Evolutionary conservation across 352 stramenopile species (phyloP).

Genomic region (Achlya hypogyna): DNA sequence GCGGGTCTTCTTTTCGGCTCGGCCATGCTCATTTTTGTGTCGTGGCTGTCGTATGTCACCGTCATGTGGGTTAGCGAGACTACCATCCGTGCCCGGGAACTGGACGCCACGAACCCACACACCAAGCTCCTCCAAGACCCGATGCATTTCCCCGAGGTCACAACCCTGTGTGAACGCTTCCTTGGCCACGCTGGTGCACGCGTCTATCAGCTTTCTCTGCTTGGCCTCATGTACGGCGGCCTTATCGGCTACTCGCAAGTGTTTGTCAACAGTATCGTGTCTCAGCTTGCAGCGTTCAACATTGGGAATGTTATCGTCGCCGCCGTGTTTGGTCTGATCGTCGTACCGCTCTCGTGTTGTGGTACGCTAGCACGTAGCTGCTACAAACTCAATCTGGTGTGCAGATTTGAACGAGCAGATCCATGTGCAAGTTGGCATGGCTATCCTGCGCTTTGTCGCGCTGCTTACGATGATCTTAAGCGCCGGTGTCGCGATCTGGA

Average conservation of each 20-base stretch:
- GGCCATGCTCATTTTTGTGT: constrained; percentile 68
- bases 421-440: constrained; percentile 79
- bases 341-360: constrained; percentile 78
- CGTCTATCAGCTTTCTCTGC: constrained; percentile 78
- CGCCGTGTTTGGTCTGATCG: constrained; percentile 71
- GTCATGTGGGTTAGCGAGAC: constrained; percentile 85
- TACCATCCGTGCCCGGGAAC: constrained; percentile 43
- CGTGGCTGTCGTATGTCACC: constrained; percentile 77
- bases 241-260: constrained; percentile 87
- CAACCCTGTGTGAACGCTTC: constrained; percentile 66
- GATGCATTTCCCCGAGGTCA: constrained; percentile 62
- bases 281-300: constrained; percentile 46
- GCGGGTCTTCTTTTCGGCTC: constrained; percentile 68
- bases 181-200: constrained; percentile 45
- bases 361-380: neutral
- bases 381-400: neutral
- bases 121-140: constrained; percentile 16
- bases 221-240: constrained; percentile 85
- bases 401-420: constrained; percentile 86
- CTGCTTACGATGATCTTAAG: constrained; percentile 85
- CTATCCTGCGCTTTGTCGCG: constrained; percentile 76
- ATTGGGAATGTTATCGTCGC: constrained; percentile 47
- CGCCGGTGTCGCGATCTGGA: constrained; percentile 59
- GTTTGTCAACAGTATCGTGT: constrained; percentile 80
- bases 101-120: constrained; percentile 20